A percentile compares a stretch with the other conserved stretches of the same genome.
These are phyloP conservation scores for Solanum acaule DNA, from an alignment of 257 asterid genomes.

Conservation along the genomic window DNA sequence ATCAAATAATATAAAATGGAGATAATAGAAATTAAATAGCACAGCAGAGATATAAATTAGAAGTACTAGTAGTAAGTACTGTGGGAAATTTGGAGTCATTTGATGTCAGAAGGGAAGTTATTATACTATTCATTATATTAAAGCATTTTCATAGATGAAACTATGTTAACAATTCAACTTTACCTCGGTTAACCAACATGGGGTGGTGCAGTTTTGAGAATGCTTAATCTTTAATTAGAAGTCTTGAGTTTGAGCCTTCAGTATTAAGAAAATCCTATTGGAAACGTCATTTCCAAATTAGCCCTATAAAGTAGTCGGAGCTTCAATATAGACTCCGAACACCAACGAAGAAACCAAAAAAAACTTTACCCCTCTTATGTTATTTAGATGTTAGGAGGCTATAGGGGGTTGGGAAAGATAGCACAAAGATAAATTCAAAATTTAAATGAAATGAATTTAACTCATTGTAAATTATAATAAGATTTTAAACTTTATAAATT, in stretches of 20 bases:
- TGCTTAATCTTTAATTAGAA: too few species aligned
- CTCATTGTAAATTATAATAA: too few species aligned
- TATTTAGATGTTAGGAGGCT: neutral
- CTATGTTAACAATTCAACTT: neutral
- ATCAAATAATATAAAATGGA: neutral
- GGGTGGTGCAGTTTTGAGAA: too few species aligned
- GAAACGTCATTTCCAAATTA: rapidly evolving
- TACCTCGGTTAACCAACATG: too few species aligned
- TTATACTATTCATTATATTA: neutral
- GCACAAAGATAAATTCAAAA: neutral
- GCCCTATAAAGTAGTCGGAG: too few species aligned
- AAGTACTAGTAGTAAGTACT: neutral
- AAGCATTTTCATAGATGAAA: neutral
- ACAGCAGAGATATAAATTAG: neutral
- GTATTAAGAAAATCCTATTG: rapidly evolving
- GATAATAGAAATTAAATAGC: neutral
- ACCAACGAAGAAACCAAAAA: neutral
- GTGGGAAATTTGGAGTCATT: neutral
- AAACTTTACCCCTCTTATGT: neutral
- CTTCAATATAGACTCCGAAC: rapidly evolving
- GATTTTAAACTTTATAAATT: neutral
- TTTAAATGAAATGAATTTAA: neutral
- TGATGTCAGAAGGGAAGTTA: neutral
- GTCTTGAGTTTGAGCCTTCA: rapidly evolving
- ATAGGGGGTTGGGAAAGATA: neutral